phyloP scores from a whole-genome alignment of 441 rosid genomes.

The California macrophylla region DNA sequence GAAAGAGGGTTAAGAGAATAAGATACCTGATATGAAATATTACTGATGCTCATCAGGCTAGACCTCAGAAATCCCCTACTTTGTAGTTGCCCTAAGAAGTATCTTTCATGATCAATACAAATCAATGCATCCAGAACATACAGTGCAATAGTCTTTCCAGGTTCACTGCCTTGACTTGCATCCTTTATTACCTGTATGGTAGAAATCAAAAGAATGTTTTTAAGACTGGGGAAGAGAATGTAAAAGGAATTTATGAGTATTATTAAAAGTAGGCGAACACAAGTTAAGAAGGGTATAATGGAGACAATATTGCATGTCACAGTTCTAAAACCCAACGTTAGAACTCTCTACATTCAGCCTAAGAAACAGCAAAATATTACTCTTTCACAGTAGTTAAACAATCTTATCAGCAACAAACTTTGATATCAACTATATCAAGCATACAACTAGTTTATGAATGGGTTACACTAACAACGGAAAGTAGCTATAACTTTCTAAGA shows the following conservation, averaged over 20 bases:
- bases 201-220: neutral
- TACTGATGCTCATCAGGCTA: slow-evolving; percentile 66
- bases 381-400: neutral
- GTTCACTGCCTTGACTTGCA: slow-evolving; percentile 82
- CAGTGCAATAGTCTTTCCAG: slow-evolving; percentile 86
- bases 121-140: slow-evolving; percentile 82
- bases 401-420: neutral
- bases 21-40: slow-evolving; percentile 55
- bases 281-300: neutral
- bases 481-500: neutral
- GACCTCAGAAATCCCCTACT: slow-evolving; percentile 85
- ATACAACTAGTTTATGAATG: neutral
- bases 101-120: slow-evolving; percentile 78
- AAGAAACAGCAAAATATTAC: neutral
- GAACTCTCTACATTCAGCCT: neutral
- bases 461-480: neutral
- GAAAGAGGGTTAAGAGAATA: slow-evolving; percentile 5
- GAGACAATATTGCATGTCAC: neutral
- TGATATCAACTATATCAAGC: neutral
- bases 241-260: neutral
- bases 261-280: neutral
- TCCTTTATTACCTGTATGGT: slow-evolving; percentile 69
- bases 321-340: neutral
- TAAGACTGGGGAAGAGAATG: neutral
- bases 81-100: slow-evolving; percentile 83